Conservation (phyloP, 2,329 filamentous ascomycete species). For the Pseudogymnoascus sp. region DNA sequence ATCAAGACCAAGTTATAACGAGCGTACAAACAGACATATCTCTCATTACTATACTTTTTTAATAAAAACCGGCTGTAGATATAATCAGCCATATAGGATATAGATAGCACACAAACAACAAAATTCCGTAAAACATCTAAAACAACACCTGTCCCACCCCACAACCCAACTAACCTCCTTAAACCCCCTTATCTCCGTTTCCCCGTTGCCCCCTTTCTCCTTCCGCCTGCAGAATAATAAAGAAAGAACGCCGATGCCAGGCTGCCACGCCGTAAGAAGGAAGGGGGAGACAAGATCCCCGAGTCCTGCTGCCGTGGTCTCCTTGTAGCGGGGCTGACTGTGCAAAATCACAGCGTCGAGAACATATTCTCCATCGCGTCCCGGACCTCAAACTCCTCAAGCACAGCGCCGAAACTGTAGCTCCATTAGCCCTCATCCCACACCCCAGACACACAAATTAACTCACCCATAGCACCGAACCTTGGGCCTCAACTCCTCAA, state of each 20-base stretch:
- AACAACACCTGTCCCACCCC: background rate
- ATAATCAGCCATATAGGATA: background rate
- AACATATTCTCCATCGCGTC: conserved; percentile 27
- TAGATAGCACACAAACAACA: background rate
- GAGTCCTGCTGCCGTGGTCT: background rate
- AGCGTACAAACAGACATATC: background rate
- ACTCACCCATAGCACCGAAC: conserved; percentile 87
- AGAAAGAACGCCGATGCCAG: background rate
- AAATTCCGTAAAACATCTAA: background rate
- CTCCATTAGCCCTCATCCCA: conserved; percentile 16
- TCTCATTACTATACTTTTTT: conserved; percentile 1
- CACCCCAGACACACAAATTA: background rate
- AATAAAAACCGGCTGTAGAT: background rate
- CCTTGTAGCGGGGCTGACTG: background rate
- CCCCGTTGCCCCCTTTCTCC: background rate
- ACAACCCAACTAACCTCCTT: background rate
- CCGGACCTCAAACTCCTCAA: conserved; percentile 56
- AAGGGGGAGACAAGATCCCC: background rate
- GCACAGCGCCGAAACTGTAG: conserved; percentile 54
- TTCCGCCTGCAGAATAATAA: background rate
- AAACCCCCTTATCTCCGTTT: background rate
- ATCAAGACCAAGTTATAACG: background rate
- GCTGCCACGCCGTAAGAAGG: background rate
- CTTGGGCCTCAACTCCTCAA: conserved; percentile 67
- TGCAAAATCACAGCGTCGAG: conserved; percentile 12